Evolutionary conservation across 2,329 filamentous ascomycete genomes (phyloP).

Genomic region (Balansia obtecta): DNA sequence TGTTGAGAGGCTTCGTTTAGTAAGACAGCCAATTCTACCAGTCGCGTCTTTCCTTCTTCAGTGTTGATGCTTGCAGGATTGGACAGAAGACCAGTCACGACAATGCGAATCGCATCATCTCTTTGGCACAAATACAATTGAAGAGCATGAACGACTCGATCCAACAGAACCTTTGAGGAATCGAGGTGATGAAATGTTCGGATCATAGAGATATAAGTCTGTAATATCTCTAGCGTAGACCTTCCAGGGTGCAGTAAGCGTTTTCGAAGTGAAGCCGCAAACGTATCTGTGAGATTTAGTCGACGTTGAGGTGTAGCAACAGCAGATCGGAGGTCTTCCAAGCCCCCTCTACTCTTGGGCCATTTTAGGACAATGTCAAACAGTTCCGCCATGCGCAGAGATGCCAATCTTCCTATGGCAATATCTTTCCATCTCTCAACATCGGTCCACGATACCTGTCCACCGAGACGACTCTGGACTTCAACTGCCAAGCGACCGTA

Average conservation of each 20-base stretch:
- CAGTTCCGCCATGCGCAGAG: slow-evolving; percentile 56
- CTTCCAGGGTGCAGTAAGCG: slow-evolving; percentile 63
- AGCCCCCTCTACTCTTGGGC: slow-evolving; percentile 57
- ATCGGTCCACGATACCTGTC: slow-evolving; percentile 38
- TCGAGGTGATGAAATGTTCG: slow-evolving; percentile 64
- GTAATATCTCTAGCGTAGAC: slow-evolving; percentile 63
- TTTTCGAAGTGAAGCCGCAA: slow-evolving; percentile 51
- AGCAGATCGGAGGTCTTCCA: slow-evolving; percentile 61
- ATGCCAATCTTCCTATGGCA: slow-evolving; percentile 54
- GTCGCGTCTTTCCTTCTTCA: slow-evolving; percentile 33
- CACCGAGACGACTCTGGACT: slow-evolving; percentile 38
- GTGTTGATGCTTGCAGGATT: slow-evolving; percentile 42
- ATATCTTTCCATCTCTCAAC: slow-evolving; percentile 60
- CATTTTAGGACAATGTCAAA: slow-evolving; percentile 71
- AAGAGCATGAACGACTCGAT: slow-evolving; percentile 59
- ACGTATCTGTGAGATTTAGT: slow-evolving; percentile 55
- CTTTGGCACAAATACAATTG: slow-evolving; percentile 65
- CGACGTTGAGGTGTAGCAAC: slow-evolving; percentile 57
- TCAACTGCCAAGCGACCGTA: slow-evolving; percentile 54
- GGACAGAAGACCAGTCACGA: slow-evolving; percentile 61
- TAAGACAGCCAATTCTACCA: slow-evolving; percentile 55
- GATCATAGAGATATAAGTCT: slow-evolving; percentile 70
- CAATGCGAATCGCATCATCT: slow-evolving; percentile 66
- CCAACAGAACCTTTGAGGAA: slow-evolving; percentile 63
- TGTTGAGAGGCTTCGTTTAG: slow-evolving; percentile 49